Conservation (phyloP, 2,329 filamentous ascomycete genomes). For the Ophiosphaerella narmari region DNA sequence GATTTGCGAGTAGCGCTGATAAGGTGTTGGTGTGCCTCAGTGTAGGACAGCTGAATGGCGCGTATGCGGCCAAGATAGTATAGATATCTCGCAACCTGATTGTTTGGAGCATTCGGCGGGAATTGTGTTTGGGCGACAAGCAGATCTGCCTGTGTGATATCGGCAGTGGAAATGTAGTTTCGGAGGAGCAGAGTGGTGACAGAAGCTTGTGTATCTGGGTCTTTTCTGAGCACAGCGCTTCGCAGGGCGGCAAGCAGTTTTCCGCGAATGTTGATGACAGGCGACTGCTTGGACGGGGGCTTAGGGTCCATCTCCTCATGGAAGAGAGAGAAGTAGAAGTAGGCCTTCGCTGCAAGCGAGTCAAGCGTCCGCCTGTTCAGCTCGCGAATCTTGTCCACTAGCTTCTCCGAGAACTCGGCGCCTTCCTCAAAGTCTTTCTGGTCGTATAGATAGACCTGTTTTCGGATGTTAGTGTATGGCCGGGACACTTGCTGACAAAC, state of each 20-base stretch:
- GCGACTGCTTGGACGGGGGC: conserved; percentile 85
- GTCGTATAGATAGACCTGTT: conserved; percentile 86
- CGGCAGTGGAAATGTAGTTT: conserved; percentile 94
- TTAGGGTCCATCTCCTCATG: conserved; percentile 87
- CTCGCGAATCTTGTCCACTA: conserved; percentile 83
- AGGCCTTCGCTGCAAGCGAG: conserved; percentile 90
- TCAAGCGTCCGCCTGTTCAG: conserved; percentile 94
- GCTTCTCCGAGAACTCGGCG: conserved; percentile 78
- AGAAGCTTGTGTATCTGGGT: conserved; percentile 94
- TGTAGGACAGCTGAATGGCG: conserved; percentile 94
- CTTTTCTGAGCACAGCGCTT: conserved; percentile 95
- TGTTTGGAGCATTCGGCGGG: conserved; percentile 91
- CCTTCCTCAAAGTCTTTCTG: conserved; percentile 79
- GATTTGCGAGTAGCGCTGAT: conserved; percentile 94
- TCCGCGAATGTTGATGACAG: conserved; percentile 83
- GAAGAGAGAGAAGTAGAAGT: conserved; percentile 98
- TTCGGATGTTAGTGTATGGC: conserved; percentile 15
- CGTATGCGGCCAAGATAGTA: conserved; percentile 97
- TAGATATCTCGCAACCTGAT: conserved; percentile 94
- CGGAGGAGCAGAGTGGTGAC: conserved; percentile 93
- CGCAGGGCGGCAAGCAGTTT: conserved; percentile 85
- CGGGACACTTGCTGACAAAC: conserved; percentile 1
- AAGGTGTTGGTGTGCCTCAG: conserved; percentile 92
- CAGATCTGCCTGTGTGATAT: conserved; percentile 95
- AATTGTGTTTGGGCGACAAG: conserved; percentile 96